phyloP scores from a whole-genome alignment of 345 rosid species.

The Melastoma malabathricum region DNA sequence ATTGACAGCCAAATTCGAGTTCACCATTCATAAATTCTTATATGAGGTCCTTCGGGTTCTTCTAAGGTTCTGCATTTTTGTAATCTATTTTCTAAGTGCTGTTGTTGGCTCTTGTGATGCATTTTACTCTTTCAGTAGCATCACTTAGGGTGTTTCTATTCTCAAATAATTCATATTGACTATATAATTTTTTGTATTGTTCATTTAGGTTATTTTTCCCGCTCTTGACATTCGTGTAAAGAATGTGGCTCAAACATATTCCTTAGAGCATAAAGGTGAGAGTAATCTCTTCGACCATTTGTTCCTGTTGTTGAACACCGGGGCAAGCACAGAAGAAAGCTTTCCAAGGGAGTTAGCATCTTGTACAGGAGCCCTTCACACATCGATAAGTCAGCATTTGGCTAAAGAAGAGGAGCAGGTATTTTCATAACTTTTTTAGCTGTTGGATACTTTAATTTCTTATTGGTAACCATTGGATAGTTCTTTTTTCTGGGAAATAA shows the following conservation, averaged over 20 bases:
- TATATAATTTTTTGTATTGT: slow-evolving; percentile 2
- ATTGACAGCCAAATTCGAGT: no score
- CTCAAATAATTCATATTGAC: no score
- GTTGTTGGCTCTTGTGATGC: no score
- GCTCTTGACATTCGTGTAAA: slow-evolving; percentile 56
- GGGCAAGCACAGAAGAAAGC: slow-evolving; percentile 27
- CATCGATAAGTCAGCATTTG: slow-evolving; percentile 56
- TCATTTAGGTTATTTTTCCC: slow-evolving; percentile 51
- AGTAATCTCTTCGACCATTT: slow-evolving; percentile 46
- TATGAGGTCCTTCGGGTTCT: no score
- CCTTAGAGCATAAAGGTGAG: slow-evolving; percentile 51
- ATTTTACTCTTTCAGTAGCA: no score
- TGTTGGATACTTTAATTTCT: no score
- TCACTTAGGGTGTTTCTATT: no score
- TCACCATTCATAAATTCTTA: no score
- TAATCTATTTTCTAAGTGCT: no score
- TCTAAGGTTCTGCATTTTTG: no score
- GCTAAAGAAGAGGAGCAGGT: slow-evolving; percentile 73
- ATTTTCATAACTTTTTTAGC: not conserved
- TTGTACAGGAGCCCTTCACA: slow-evolving; percentile 46
- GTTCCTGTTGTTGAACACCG: slow-evolving; percentile 34
- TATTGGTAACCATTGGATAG: no score
- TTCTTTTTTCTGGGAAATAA: no score
- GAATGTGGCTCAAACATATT: slow-evolving; percentile 48
- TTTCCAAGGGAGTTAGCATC: slow-evolving; percentile 55